Evolutionary conservation across 140 eudicot species (phyloP).

Genomic region (Stevia rebaudiana): DNA sequence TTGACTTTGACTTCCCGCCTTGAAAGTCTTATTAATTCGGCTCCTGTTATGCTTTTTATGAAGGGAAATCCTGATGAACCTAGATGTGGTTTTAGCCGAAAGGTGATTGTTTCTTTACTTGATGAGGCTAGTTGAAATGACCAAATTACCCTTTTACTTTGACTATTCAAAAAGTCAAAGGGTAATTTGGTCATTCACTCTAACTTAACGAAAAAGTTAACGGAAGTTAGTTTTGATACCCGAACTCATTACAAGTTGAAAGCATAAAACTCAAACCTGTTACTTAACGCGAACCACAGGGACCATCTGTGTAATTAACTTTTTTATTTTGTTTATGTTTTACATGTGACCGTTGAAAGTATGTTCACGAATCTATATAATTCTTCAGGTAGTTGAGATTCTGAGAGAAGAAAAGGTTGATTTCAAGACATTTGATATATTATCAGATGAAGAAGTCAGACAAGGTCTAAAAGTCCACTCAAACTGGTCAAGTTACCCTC

Average conservation of each 20-base stretch:
- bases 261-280: too few species aligned
- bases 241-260: too few species aligned
- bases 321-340: too few species aligned
- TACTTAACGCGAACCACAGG: too few species aligned
- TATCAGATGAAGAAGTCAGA: conserved; percentile 82
- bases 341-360: background rate
- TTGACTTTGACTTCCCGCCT: conserved; percentile 53
- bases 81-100: conserved; percentile 86
- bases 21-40: conserved; percentile 45
- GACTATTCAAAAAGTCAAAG: too few species aligned
- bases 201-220: too few species aligned
- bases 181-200: too few species aligned
- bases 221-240: too few species aligned
- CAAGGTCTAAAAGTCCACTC: conserved; percentile 92
- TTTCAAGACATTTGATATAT: conserved; percentile 70
- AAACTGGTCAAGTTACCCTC: conserved; percentile 98
- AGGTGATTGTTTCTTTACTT: conserved; percentile 28
- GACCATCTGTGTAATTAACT: too few species aligned
- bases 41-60: conserved; percentile 86
- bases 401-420: conserved; percentile 68
- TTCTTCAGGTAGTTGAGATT: conserved; percentile 60
- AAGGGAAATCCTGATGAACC: conserved; percentile 95
- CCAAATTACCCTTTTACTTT: too few species aligned
- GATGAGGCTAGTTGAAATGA: too few species aligned
- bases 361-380: background rate